Evolutionary conservation across 768 basidiomycete species (phyloP).

Genomic region (Psilocybe sp.): DNA sequence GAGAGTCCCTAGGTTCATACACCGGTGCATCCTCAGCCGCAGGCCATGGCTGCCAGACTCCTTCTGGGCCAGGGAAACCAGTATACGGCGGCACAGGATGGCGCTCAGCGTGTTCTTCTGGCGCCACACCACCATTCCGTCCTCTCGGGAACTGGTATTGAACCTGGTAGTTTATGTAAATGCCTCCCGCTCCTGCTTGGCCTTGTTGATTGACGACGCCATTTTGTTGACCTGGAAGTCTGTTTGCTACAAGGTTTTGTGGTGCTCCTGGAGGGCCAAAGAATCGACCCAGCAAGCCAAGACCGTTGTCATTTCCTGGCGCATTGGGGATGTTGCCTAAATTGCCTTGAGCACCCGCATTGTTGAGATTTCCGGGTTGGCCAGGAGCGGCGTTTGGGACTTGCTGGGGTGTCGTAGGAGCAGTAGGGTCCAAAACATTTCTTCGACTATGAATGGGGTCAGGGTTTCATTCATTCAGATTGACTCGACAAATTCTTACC

Average conservation of each 20-base stretch:
- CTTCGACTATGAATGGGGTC: slow-evolving; percentile 53
- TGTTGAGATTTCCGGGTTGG: slow-evolving; percentile 19
- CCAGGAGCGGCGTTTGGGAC: slow-evolving; percentile 24
- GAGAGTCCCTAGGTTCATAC: not conserved
- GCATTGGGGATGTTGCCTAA: slow-evolving; percentile 17
- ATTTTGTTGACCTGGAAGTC: slow-evolving; percentile 13
- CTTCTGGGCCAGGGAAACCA: slow-evolving; percentile 64
- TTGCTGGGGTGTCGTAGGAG: slow-evolving; percentile 30
- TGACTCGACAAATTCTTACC: slow-evolving; percentile 49
- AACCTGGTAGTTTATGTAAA: slow-evolving; percentile 64
- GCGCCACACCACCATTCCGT: slow-evolving; percentile 14
- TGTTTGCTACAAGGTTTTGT: slow-evolving; percentile 21
- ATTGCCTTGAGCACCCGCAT: slow-evolving; percentile 29
- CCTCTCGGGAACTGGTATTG: slow-evolving; percentile 49
- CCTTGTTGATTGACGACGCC: slow-evolving; percentile 20
- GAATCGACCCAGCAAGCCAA: slow-evolving; percentile 55
- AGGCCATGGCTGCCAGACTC: slow-evolving; percentile 67
- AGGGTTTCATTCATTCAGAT: slow-evolving; percentile 7
- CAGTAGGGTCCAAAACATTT: slow-evolving; percentile 60
- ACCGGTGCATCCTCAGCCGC: slow-evolving; percentile 19
- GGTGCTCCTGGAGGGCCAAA: slow-evolving; percentile 52
- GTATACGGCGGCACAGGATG: slow-evolving; percentile 51
- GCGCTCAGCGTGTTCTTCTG: slow-evolving; percentile 22
- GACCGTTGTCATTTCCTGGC: slow-evolving; percentile 32
- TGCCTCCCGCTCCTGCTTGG: slow-evolving; percentile 35